Percentiles rank a stretch among this genome's conserved stretches.
Evolutionary conservation across 352 stramenopile genomes (phyloP).

Genomic region (Phytophthora europaea): DNA sequence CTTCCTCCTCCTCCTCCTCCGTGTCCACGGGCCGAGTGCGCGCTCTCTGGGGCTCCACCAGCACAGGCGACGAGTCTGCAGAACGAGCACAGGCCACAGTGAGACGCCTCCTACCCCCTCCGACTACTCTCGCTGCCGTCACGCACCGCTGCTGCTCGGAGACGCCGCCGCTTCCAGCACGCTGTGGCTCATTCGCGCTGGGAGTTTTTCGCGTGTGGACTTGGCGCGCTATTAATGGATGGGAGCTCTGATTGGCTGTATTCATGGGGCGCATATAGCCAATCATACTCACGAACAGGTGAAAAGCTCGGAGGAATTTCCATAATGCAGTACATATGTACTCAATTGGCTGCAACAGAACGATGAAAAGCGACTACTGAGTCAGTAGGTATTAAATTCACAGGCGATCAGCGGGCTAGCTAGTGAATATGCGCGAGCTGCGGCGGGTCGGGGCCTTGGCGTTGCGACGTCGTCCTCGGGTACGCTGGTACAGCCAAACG

Average conservation of each 20-base stretch:
- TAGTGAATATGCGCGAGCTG: too few relatives aligned
- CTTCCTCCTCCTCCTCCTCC: neutral
- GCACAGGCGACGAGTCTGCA: constrained; percentile 38
- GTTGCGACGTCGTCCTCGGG: too few relatives aligned
- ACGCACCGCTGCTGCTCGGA: constrained; percentile 39
- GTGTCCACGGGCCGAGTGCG: constrained; percentile 10
- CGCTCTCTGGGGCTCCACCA: constrained; percentile 23
- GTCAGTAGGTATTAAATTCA: too few relatives aligned
- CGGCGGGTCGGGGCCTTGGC: too few relatives aligned
- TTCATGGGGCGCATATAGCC: too few relatives aligned
- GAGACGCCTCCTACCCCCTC: neutral
- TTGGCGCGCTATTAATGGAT: neutral
- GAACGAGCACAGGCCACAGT: neutral
- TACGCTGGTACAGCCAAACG: neutral
- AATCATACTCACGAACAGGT: too few relatives aligned
- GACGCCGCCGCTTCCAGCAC: constrained; percentile 36
- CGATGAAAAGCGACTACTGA: too few relatives aligned
- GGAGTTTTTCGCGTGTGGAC: constrained; percentile 1
- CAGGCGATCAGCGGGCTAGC: too few relatives aligned
- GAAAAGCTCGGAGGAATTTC: too few relatives aligned
- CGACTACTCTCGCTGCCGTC: neutral
- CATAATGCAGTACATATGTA: too few relatives aligned
- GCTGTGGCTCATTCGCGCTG: constrained; percentile 29
- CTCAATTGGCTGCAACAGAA: too few relatives aligned
- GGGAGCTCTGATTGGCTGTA: too few relatives aligned